These are phyloP conservation scores for Cyberlindnera sargentensis DNA, from an alignment of 805 yeast genomes.

Conservation along the genomic window DNA sequence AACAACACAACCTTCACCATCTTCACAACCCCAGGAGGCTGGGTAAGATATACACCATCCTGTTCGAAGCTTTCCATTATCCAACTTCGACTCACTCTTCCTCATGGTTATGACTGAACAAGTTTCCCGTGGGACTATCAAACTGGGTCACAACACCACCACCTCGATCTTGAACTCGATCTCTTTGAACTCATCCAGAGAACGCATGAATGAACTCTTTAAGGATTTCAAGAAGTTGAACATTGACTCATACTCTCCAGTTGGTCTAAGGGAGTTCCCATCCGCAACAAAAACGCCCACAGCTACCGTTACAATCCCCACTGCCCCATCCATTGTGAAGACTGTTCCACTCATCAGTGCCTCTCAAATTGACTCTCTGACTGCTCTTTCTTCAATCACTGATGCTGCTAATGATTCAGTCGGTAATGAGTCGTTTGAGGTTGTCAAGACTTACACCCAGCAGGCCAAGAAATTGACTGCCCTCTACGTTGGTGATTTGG, in stretches of 20 bases:
- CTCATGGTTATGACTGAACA: no score
- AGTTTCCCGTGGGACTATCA: neutral
- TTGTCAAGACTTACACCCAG: conserved; percentile 11
- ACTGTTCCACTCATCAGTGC: no score
- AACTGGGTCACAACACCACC: neutral
- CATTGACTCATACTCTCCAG: no score
- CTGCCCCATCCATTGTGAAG: no score
- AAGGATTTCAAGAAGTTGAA: conserved; percentile 22
- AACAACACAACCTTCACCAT: no score
- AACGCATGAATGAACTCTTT: conserved; percentile 21
- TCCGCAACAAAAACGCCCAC: no score
- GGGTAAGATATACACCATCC: no score
- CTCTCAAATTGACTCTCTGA: neutral
- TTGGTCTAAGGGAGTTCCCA: no score
- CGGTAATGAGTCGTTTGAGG: conserved; percentile 13
- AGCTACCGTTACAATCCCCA: no score
- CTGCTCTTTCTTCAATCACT: neutral
- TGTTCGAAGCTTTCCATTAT: no score
- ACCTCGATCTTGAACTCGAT: conserved; percentile 14
- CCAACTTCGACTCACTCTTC: no score
- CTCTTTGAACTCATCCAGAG: conserved; percentile 20
- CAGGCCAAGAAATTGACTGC: conserved; percentile 10
- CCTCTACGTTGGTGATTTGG: conserved; percentile 59
- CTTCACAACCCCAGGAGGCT: no score
- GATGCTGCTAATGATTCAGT: conserved; percentile 2